These are phyloP conservation scores for Acer saccharum DNA, from an alignment of 345 rosid genomes.

Conservation along the genomic window DNA sequence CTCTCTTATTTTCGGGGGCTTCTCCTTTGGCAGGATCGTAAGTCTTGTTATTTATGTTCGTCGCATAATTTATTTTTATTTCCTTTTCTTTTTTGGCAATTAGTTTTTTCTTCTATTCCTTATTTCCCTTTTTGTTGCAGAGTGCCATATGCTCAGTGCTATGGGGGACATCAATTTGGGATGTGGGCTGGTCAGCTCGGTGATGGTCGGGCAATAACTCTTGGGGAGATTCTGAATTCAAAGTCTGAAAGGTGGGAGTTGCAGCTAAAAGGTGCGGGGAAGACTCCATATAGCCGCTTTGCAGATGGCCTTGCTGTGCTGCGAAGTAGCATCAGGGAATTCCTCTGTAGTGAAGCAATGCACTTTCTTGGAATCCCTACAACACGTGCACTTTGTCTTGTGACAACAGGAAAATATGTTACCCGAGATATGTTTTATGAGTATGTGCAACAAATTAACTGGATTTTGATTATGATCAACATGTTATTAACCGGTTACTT, in stretches of 20 bases:
- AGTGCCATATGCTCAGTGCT: conserved; percentile 87
- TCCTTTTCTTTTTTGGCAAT: background rate
- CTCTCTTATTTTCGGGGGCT: conserved; percentile 76
- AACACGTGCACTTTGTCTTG: conserved; percentile 93
- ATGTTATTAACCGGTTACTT: background rate
- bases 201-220: conserved; percentile 96
- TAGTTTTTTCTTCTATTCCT: conserved; percentile 10
- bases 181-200: conserved; percentile 99
- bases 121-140: conserved; percentile 38
- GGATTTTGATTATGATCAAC: background rate
- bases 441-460: conserved; percentile 50
- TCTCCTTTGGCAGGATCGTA: conserved; percentile 75
- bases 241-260: conserved; percentile 92
- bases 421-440: conserved; percentile 98
- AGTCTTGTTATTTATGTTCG: conserved; percentile 32
- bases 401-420: conserved; percentile 88
- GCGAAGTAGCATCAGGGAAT: conserved; percentile 95
- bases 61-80: background rate
- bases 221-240: conserved; percentile 85
- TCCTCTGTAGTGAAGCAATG: conserved; percentile 95
- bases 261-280: conserved; percentile 97
- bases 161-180: conserved; percentile 99
- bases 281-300: conserved; percentile 94
- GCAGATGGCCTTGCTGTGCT: conserved; percentile 98
- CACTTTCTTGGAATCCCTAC: conserved; percentile 93